These are phyloP conservation scores for Vickermania ingenoplastis DNA, from an alignment of 208 protist genomes.

Conservation along the genomic window DNA sequence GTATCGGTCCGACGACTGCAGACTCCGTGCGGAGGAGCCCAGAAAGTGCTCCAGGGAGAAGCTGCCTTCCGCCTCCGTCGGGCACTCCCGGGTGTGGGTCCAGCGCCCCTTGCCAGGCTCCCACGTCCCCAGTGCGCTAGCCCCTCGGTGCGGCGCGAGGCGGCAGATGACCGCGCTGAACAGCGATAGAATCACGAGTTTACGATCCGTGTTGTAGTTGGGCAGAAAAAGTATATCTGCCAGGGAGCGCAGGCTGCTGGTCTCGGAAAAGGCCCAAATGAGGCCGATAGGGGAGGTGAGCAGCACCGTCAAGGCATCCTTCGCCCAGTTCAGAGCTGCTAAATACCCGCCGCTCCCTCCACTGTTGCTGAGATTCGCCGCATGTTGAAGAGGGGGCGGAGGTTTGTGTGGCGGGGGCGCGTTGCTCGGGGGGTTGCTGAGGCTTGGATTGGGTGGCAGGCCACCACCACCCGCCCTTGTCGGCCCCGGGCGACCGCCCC, in stretches of 20 bases:
- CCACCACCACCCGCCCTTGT: not conserved
- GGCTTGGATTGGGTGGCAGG: no score
- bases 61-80: not conserved
- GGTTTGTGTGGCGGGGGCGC: not conserved
- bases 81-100: not conserved
- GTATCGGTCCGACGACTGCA: no score
- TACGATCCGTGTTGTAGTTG: conserved; percentile 56
- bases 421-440: not conserved
- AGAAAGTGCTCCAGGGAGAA: not conserved
- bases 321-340: conserved; percentile 59
- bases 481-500: no score
- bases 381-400: not conserved
- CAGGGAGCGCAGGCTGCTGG: conserved; percentile 60
- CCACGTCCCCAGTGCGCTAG: conserved; percentile 53
- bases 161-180: conserved; percentile 71
- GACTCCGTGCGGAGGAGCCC: no score
- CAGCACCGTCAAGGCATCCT: conserved; percentile 63
- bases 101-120: conserved; percentile 15
- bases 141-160: conserved; percentile 73
- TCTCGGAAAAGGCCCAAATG: conserved; percentile 66
- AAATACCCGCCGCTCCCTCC: conserved; percentile 20
- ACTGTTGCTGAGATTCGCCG: not conserved
- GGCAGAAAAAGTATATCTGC: conserved; percentile 80
- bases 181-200: conserved; percentile 79
- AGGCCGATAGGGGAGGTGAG: conserved; percentile 67